Conservation (phyloP, 2,329 filamentous ascomycete species). For the Aspergillus japonicus region DNA sequence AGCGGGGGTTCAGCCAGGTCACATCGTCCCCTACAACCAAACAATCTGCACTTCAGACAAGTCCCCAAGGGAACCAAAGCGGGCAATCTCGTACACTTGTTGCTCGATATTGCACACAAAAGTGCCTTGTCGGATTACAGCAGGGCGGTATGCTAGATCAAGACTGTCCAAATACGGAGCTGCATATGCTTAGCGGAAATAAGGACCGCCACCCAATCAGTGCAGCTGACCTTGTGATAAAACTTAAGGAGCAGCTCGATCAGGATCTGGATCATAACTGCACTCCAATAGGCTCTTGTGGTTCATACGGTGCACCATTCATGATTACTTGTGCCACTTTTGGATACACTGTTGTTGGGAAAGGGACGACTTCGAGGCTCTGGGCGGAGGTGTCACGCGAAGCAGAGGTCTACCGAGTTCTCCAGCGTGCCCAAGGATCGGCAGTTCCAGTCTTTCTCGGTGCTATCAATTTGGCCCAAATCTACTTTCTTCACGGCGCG, state of each 20-base stretch:
- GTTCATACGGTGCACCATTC: constrained; percentile 29
- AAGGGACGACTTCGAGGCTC: constrained; percentile 27
- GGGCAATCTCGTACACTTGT: constrained; percentile 17
- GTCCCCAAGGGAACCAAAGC: constrained; percentile 7
- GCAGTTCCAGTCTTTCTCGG: constrained; percentile 32
- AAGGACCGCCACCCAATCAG: constrained; percentile 20
- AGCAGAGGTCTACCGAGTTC: constrained; percentile 25
- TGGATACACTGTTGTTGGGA: constrained; percentile 26
- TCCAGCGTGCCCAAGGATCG: constrained; percentile 23
- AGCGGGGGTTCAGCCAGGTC: constrained; percentile 10
- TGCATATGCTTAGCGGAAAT: constrained; percentile 16
- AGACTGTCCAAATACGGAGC: constrained; percentile 24
- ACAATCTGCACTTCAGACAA: constrained; percentile 11
- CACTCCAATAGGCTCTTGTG: constrained; percentile 27
- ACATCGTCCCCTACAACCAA: constrained; percentile 11
- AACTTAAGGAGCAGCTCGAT: constrained; percentile 29
- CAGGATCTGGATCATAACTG: constrained; percentile 25
- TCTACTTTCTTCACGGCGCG: constrained; percentile 2
- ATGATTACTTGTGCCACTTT: constrained; percentile 28
- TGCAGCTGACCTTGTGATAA: constrained; percentile 17
- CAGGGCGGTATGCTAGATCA: constrained; percentile 20
- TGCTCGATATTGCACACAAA: constrained; percentile 26
- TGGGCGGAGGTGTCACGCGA: constrained; percentile 26
- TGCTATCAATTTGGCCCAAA: constrained; percentile 22
- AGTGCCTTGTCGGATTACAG: constrained; percentile 27